Percentiles rank a stretch among this genome's conserved stretches.
These are phyloP conservation scores for Elsinoe ampelina DNA, from an alignment of 2,329 filamentous ascomycete species.

Conservation along the genomic window DNA sequence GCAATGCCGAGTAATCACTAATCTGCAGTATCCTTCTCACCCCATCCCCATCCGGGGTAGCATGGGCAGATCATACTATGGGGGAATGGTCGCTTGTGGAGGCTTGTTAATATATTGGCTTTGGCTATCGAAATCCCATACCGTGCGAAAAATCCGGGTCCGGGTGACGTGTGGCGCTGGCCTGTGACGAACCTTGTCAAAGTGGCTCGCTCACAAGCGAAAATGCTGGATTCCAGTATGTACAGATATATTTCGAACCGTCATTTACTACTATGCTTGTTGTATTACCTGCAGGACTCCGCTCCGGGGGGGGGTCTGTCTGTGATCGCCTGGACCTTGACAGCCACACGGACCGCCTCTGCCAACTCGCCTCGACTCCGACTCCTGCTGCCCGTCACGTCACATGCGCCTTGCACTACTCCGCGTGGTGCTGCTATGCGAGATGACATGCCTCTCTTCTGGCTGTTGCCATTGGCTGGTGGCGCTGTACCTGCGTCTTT, in stretches of 20 bases:
- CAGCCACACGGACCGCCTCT: not conserved
- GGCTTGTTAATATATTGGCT: not conserved
- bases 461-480: not conserved
- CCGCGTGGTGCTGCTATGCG: not conserved
- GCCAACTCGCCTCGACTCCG: too few relatives aligned
- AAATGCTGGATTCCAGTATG: not conserved
- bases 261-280: not conserved
- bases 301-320: not conserved
- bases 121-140: constrained; percentile 1
- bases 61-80: not conserved
- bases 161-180: not conserved
- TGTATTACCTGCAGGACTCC: not conserved
- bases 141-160: not conserved
- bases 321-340: not conserved
- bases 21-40: too few relatives aligned
- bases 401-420: not conserved
- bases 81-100: not conserved
- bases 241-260: not conserved
- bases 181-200: not conserved
- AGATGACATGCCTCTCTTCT: not conserved
- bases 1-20: constrained; percentile 1
- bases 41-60: not conserved
- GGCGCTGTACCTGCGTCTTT: not conserved
- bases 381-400: not conserved
- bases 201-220: not conserved